A percentile compares a stretch with the other conserved stretches of the same genome.
Evolutionary conservation across 345 rosid genomes (phyloP).

Genomic region (Ailanthus altissimus): DNA sequence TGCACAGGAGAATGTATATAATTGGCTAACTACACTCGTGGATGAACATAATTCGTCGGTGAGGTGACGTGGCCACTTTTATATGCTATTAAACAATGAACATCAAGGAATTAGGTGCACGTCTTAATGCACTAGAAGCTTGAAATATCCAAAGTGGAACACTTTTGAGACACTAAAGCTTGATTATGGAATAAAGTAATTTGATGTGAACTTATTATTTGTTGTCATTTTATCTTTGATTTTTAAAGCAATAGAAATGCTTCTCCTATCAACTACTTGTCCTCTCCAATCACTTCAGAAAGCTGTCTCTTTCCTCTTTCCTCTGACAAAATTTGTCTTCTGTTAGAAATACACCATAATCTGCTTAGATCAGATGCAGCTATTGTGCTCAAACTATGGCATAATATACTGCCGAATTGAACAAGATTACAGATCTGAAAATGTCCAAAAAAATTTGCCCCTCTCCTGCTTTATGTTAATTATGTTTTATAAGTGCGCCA

Average conservation of each 20-base stretch:
- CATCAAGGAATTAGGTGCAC: constrained; percentile 6
- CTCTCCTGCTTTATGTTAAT: neutral
- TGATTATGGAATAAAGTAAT: neutral
- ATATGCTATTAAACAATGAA: neutral
- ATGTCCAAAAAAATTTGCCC: neutral
- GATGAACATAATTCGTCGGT: constrained; percentile 13
- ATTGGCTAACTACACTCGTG: constrained; percentile 6
- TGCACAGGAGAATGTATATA: neutral
- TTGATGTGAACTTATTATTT: neutral
- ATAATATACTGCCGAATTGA: neutral
- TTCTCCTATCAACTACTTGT: neutral
- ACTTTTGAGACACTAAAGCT: constrained; percentile 2
- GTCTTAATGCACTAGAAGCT: constrained; percentile 1
- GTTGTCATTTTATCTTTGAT: neutral
- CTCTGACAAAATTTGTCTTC: constrained; percentile 30
- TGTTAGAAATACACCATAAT: constrained; percentile 23
- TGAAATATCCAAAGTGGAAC: neutral
- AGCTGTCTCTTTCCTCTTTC: constrained; percentile 26
- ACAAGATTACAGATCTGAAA: neutral
- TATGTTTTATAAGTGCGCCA: neutral
- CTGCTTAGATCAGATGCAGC: constrained; percentile 13
- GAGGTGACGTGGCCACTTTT: constrained; percentile 24
- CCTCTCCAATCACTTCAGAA: neutral
- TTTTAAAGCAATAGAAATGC: neutral
- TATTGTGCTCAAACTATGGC: neutral